A percentile compares a stretch with the other conserved stretches of the same genome.
Evolutionary conservation across 2,329 filamentous ascomycete genomes (phyloP).

Genomic region (Aspergillus sp.): DNA sequence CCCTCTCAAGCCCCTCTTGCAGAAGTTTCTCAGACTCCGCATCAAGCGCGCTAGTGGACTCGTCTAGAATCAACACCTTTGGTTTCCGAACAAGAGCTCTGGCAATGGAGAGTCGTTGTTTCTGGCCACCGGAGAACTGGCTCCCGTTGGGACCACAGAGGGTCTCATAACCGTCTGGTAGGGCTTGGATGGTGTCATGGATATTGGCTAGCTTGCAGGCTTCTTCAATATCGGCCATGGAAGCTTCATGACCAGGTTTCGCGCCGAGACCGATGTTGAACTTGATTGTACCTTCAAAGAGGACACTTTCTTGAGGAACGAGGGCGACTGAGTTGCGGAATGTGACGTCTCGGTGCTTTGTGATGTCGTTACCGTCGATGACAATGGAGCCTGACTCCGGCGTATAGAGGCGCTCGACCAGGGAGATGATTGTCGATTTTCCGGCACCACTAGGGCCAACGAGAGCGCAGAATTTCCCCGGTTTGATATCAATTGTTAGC

Average conservation of each 20-base stretch:
- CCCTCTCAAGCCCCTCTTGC: conserved; percentile 40
- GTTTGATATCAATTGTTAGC: conserved; percentile 54
- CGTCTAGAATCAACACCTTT: conserved; percentile 59
- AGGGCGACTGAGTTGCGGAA: conserved; percentile 49
- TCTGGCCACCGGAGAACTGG: conserved; percentile 58
- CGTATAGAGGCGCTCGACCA: conserved; percentile 56
- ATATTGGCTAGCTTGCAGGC: conserved; percentile 70
- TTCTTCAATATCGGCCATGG: conserved; percentile 62
- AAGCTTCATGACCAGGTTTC: conserved; percentile 55
- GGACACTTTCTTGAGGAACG: conserved; percentile 49
- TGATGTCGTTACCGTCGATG: conserved; percentile 54
- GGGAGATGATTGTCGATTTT: conserved; percentile 64
- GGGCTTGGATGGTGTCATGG: conserved; percentile 63
- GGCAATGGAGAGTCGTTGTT: conserved; percentile 59
- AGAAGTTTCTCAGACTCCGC: conserved; percentile 53
- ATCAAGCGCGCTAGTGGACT: conserved; percentile 61
- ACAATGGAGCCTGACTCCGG: conserved; percentile 51
- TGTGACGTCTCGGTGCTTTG: conserved; percentile 33
- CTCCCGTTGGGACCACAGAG: conserved; percentile 56
- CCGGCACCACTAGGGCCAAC: conserved; percentile 70
- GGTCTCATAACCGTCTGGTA: conserved; percentile 68
- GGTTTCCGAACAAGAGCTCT: conserved; percentile 58
- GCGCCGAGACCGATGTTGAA: conserved; percentile 49
- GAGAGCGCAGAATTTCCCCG: conserved; percentile 46
- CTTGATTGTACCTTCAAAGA: conserved; percentile 50